Evolutionary conservation across 805 yeast species (phyloP).

Genomic region (Cyberlindnera meyerae): DNA sequence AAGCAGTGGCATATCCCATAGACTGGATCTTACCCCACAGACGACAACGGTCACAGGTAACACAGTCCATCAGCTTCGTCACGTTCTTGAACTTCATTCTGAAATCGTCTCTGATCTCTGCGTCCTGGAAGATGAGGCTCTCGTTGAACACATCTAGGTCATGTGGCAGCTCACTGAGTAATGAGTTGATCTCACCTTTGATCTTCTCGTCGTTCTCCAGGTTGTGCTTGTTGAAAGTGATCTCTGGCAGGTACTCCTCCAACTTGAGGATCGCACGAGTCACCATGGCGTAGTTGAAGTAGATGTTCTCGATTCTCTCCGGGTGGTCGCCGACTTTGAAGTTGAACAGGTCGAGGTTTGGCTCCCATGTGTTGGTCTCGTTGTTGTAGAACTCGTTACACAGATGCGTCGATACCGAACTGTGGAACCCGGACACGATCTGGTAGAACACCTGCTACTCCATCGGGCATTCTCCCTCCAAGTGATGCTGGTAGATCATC

Average conservation of each 20-base stretch:
- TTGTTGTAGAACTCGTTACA: constrained; percentile 75
- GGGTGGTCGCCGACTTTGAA: constrained; percentile 82
- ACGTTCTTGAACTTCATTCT: constrained; percentile 82
- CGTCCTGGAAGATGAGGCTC: constrained; percentile 42
- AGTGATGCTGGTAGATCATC: constrained; percentile 77
- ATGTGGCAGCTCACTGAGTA: constrained; percentile 21
- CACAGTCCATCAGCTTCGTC: constrained; percentile 94
- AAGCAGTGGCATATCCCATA: constrained; percentile 95
- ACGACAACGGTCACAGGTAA: constrained; percentile 96
- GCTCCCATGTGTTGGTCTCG: constrained; percentile 75
- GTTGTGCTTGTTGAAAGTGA: constrained; percentile 43
- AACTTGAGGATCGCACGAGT: constrained; percentile 75
- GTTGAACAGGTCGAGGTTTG: constrained; percentile 78
- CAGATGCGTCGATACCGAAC: constrained; percentile 89
- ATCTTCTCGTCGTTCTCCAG: constrained; percentile 40
- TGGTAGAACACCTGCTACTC: constrained; percentile 89
- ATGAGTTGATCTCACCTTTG: constrained; percentile 34
- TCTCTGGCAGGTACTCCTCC: constrained; percentile 44
- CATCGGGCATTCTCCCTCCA: constrained; percentile 53
- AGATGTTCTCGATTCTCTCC: constrained; percentile 84
- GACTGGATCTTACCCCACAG: constrained; percentile 98
- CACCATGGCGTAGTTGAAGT: constrained; percentile 87
- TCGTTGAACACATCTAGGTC: constrained; percentile 43
- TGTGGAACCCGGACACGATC: constrained; percentile 88
- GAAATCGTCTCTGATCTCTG: constrained; percentile 77